Conservation (phyloP, 1,139 yeast species). For the Nakaseomyces glabratus region DNA sequence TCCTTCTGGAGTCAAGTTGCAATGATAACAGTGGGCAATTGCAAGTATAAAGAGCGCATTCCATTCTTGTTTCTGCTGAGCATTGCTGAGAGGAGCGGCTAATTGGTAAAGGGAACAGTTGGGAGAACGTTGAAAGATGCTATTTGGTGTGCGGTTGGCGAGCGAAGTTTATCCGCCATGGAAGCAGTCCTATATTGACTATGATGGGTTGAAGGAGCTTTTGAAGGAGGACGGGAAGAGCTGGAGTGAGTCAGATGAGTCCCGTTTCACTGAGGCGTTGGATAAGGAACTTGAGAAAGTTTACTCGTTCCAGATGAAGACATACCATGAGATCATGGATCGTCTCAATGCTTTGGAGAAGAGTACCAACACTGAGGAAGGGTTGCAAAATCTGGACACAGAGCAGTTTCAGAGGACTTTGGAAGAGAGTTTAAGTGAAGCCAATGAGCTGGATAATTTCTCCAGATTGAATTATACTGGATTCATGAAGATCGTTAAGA, state of each 20-base stretch:
- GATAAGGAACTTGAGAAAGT: slow-evolving; percentile 87
- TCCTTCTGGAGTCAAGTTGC: too few species aligned
- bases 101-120: too few species aligned
- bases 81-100: too few species aligned
- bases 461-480: slow-evolving; percentile 91
- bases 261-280: slow-evolving; percentile 66
- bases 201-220: slow-evolving; percentile 68
- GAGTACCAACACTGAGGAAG: slow-evolving; percentile 29
- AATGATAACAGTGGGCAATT: too few species aligned
- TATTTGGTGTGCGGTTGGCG: slow-evolving; percentile 76
- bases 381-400: slow-evolving; percentile 23
- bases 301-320: slow-evolving; percentile 71
- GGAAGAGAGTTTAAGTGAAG: slow-evolving; percentile 63
- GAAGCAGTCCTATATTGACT: slow-evolving; percentile 74
- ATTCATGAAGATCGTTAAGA: slow-evolving; percentile 85
- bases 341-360: slow-evolving; percentile 57
- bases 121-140: too few species aligned
- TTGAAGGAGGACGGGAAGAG: slow-evolving; percentile 49
- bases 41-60: too few species aligned
- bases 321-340: slow-evolving; percentile 61
- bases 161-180: slow-evolving; percentile 83
- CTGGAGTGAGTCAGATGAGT: slow-evolving; percentile 81
- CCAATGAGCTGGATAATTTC: slow-evolving; percentile 83
- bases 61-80: too few species aligned
- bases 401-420: slow-evolving; percentile 49